Percentiles rank a stretch among this genome's conserved stretches.
These are phyloP conservation scores for Atkinsonella hypoxylon DNA, from an alignment of 2,329 filamentous ascomycete genomes.

Conservation along the genomic window DNA sequence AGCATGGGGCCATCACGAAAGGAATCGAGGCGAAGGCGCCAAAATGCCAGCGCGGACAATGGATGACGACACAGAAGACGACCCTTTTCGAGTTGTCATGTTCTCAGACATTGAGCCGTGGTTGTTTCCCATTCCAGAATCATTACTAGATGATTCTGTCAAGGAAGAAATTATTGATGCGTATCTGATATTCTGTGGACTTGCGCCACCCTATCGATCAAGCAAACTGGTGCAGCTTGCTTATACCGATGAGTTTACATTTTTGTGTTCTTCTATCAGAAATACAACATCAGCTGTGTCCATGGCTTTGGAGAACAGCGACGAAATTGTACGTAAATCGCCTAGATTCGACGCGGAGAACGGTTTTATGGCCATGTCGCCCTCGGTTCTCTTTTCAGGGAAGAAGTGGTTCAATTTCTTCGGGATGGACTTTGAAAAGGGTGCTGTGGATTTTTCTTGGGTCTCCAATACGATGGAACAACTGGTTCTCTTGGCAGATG, in stretches of 20 bases:
- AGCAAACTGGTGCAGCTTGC: constrained; percentile 19
- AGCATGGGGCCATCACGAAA: constrained; percentile 44
- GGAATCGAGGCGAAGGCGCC: constrained; percentile 31
- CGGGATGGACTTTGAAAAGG: constrained; percentile 12
- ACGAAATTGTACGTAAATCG: constrained; percentile 11
- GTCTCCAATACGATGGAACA: constrained; percentile 43
- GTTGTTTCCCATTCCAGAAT: constrained; percentile 38
- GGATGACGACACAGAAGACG: constrained; percentile 65
- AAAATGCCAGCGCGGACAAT: constrained; percentile 58
- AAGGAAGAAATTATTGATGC: constrained; percentile 48
- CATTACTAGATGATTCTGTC: constrained; percentile 20
- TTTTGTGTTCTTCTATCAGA: neutral
- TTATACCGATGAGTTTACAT: constrained; percentile 19
- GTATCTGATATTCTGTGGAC: constrained; percentile 55
- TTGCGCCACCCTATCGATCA: constrained; percentile 37
- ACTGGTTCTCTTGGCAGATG: constrained; percentile 34
- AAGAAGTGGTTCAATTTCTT: constrained; percentile 33
- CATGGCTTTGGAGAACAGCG: neutral
- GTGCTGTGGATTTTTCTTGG: constrained; percentile 30
- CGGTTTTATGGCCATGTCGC: constrained; percentile 21
- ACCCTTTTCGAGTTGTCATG: constrained; percentile 73
- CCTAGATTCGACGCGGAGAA: constrained; percentile 21
- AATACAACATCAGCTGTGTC: constrained; percentile 1
- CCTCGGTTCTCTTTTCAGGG: constrained; percentile 42
- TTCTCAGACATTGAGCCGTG: constrained; percentile 62